Conservation (phyloP, 148 eudicot species). For the Persicaria tinctoria region DNA sequence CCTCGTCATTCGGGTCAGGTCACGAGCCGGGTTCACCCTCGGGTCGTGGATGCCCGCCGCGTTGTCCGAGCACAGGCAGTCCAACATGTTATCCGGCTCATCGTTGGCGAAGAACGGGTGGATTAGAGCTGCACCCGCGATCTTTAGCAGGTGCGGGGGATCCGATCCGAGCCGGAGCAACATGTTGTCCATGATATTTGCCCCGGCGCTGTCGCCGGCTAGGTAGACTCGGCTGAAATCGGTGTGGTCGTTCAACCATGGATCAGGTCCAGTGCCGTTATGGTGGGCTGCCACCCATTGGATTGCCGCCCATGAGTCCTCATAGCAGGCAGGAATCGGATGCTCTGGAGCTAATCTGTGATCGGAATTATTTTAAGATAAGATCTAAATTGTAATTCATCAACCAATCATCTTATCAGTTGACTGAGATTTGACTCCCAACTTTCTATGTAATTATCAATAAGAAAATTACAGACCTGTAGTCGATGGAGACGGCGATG, state of each 20-base stretch:
- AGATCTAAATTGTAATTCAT: too few species aligned
- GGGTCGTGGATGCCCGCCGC: conserved; percentile 17
- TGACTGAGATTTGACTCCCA: too few species aligned
- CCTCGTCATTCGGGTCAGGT: conserved; percentile 18
- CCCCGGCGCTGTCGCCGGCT: conserved; percentile 57
- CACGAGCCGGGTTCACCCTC: conserved; percentile 25
- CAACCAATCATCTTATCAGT: too few species aligned
- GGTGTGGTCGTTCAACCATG: conserved; percentile 24
- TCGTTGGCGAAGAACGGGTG: conserved; percentile 33
- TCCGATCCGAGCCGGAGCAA: conserved; percentile 18
- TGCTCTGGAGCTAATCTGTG: conserved; percentile 42
- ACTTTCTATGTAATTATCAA: too few species aligned
- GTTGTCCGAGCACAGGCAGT: conserved; percentile 19
- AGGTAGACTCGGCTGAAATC: conserved; percentile 28
- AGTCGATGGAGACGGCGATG: conserved; percentile 6
- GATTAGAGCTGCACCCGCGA: conserved; percentile 8
- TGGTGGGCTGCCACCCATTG: conserved; percentile 32
- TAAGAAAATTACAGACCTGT: background rate
- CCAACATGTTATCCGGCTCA: conserved; percentile 23
- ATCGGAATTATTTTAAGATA: background rate
- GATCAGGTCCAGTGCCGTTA: conserved; percentile 16
- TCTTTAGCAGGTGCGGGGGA: background rate
- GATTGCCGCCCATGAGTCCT: conserved; percentile 37
- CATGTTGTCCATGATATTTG: conserved; percentile 37
- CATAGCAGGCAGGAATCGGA: conserved; percentile 42